Percentiles rank a stretch among this genome's conserved stretches.
Evolutionary conservation across 176 grass and related monocot genomes (phyloP).

Genomic region (Ensete glaucum): DNA sequence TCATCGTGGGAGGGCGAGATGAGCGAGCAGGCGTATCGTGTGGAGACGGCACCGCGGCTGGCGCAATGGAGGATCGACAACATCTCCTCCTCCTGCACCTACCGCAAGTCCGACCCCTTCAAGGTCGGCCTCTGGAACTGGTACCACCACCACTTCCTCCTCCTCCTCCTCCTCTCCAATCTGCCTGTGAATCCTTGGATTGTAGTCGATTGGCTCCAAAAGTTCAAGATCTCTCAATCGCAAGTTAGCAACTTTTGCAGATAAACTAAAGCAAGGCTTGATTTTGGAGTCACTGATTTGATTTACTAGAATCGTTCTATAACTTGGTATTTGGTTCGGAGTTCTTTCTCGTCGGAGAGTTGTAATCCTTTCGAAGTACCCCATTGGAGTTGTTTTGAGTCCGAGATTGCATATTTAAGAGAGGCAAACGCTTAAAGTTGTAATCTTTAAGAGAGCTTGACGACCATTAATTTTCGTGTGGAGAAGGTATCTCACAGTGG

Average conservation of each 20-base stretch:
- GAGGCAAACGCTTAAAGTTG: no score
- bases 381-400: constrained; percentile 1
- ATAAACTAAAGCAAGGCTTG: background rate
- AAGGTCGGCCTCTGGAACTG: constrained; percentile 96
- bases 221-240: no score
- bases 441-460: background rate
- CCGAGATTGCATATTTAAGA: constrained; percentile 6
- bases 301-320: background rate
- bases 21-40: constrained; percentile 46
- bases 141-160: constrained; percentile 7
- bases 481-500: constrained; percentile 76
- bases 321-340: background rate
- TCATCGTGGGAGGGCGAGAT: constrained; percentile 27
- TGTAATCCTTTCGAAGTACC: constrained; percentile 15
- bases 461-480: background rate
- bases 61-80: constrained; percentile 90
- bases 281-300: background rate
- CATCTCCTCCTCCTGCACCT: constrained; percentile 54
- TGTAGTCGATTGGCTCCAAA: no score
- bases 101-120: constrained; percentile 89
- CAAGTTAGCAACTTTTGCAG: background rate
- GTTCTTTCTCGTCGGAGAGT: background rate
- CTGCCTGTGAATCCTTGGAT: no score
- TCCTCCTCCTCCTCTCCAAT: background rate
- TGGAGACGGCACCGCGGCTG: constrained; percentile 74